Percentiles rank a stretch among this genome's conserved stretches.
phyloP scores from a whole-genome alignment of 805 yeast genomes.

The Spathaspora girioi region DNA sequence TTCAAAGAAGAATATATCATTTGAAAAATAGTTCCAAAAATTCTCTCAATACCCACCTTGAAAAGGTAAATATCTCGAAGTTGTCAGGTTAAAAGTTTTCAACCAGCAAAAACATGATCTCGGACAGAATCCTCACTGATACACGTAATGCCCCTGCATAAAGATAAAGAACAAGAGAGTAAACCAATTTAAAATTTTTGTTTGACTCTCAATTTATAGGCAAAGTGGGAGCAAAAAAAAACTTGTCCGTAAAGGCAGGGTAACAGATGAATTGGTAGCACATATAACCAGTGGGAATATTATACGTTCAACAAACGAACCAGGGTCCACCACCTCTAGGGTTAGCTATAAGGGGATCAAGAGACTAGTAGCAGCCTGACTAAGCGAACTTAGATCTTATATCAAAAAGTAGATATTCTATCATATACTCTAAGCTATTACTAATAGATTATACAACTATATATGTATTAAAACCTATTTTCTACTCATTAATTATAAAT shows the following conservation, averaged over 20 bases:
- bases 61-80: slow-evolving; percentile 53
- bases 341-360: too few species aligned
- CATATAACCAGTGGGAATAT: too few species aligned
- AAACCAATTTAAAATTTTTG: slow-evolving; percentile 6
- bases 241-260: not conserved
- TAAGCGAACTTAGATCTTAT: too few species aligned
- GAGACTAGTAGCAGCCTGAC: too few species aligned
- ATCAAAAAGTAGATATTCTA: too few species aligned
- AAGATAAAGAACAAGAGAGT: slow-evolving; percentile 55
- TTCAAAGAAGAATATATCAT: slow-evolving; percentile 28
- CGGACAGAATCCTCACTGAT: slow-evolving; percentile 99
- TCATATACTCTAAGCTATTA: too few species aligned
- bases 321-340: too few species aligned
- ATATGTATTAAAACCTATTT: not conserved
- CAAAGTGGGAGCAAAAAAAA: not conserved
- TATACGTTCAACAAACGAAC: too few species aligned
- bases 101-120: slow-evolving; percentile 99
- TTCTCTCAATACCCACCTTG: slow-evolving; percentile 54
- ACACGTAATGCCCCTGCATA: slow-evolving; percentile 99
- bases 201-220: slow-evolving; percentile 1
- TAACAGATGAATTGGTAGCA: not conserved
- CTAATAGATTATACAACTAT: not conserved
- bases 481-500: slow-evolving; percentile 2
- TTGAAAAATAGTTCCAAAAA: slow-evolving; percentile 57
- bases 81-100: slow-evolving; percentile 97